These are phyloP conservation scores for Sequoia sempervirens DNA, from an alignment of 75 land plant genomes.

Conservation along the genomic window DNA sequence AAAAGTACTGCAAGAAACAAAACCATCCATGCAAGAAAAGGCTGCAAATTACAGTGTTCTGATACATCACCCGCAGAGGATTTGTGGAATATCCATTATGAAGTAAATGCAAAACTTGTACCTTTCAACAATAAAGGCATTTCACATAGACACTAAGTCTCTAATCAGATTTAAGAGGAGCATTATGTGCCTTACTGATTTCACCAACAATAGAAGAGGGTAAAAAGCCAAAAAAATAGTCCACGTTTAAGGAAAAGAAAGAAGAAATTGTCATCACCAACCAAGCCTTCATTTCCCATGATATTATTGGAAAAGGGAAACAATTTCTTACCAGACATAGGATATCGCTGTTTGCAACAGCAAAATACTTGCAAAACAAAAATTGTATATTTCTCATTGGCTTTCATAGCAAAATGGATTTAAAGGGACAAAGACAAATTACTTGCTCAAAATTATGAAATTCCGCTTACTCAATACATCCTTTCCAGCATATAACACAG, in stretches of 20 bases:
- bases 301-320: not conserved
- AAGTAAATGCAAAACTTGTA: not conserved
- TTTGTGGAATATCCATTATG: not conserved
- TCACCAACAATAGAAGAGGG: not conserved
- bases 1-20: not conserved
- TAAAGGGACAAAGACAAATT: not conserved
- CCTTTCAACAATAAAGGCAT: not conserved
- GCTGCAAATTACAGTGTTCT: not conserved
- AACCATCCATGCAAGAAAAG: not conserved
- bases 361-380: conserved; percentile 2
- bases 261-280: not conserved
- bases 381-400: not conserved
- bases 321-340: not conserved
- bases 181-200: not conserved
- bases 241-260: not conserved
- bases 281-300: not conserved
- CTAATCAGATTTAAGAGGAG: not conserved
- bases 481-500: not conserved
- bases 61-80: not conserved
- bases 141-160: not conserved
- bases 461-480: not conserved
- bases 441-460: not conserved
- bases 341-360: not conserved
- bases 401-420: conserved; percentile 1
- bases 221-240: not conserved